These are phyloP conservation scores for Phytophthora ohioensis DNA, from an alignment of 352 stramenopile genomes.

Conservation along the genomic window DNA sequence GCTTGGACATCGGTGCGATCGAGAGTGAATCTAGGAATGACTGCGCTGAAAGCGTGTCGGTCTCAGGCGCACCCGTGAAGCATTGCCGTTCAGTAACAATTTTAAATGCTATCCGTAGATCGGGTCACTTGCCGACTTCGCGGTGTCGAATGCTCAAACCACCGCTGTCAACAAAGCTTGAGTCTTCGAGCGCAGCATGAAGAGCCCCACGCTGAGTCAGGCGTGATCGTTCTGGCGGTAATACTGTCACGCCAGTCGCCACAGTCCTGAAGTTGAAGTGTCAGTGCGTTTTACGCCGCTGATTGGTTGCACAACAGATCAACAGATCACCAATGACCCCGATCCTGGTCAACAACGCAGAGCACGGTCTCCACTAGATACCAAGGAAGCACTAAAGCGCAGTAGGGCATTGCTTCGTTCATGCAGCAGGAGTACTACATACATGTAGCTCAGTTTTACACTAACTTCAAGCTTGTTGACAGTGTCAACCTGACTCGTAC, in stretches of 20 bases:
- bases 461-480: too few species aligned
- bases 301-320: neutral
- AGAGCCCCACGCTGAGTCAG: neutral
- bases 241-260: too few species aligned
- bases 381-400: neutral
- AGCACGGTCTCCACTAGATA: neutral
- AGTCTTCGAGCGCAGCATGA: neutral
- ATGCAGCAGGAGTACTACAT: too few species aligned
- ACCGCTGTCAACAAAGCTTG: too few species aligned
- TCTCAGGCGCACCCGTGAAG: too few species aligned
- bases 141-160: too few species aligned
- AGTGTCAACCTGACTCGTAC: too few species aligned
- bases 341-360: neutral
- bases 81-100: neutral
- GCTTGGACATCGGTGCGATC: constrained; percentile 24
- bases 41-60: neutral
- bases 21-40: constrained; percentile 22
- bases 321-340: neutral
- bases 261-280: constrained; percentile 6
- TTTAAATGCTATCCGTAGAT: neutral
- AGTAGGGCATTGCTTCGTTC: too few species aligned
- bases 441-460: too few species aligned
- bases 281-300: neutral
- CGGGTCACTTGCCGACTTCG: too few species aligned
- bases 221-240: neutral